phyloP scores from a whole-genome alignment of 805 yeast species.

The Hanseniaspora lachancei region DNA sequence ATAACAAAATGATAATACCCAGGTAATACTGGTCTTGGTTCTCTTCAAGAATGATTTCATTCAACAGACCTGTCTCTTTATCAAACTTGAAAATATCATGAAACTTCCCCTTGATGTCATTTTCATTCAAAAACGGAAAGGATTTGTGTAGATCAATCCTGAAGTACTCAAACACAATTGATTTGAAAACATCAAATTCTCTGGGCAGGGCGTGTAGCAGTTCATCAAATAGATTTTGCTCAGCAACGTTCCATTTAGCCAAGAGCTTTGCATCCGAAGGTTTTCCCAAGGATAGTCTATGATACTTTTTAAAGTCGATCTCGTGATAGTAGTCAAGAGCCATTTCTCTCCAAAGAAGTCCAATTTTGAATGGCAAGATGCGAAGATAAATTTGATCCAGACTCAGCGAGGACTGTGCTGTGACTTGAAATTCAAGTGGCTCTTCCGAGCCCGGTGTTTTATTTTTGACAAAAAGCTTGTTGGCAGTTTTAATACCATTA shows the following conservation, averaged over 20 bases:
- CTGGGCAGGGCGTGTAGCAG: background rate
- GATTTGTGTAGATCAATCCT: background rate
- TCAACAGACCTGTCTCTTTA: background rate
- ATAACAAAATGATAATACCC: slow-evolving; percentile 1
- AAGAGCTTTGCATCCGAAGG: background rate
- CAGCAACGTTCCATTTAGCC: background rate
- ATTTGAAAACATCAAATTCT: background rate
- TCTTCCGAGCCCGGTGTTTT: background rate
- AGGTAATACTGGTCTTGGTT: slow-evolving; percentile 7
- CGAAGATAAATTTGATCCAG: background rate
- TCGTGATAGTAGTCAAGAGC: background rate
- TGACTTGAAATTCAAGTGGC: background rate
- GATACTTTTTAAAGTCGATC: slow-evolving; percentile 6
- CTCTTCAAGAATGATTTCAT: background rate
- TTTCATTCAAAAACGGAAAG: slow-evolving; percentile 1
- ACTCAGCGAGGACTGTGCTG: background rate
- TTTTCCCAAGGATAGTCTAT: background rate
- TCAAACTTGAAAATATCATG: background rate
- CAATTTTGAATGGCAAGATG: background rate
- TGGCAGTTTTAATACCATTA: background rate
- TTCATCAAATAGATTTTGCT: background rate
- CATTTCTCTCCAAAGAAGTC: background rate
- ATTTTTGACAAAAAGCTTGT: background rate
- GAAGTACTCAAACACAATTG: background rate
- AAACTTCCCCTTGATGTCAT: background rate